Evolutionary conservation across 2,329 filamentous ascomycete genomes (phyloP), one percentile per base, ranked within the genome.

Genomic region (Xylariaceae sp.): DNA sequence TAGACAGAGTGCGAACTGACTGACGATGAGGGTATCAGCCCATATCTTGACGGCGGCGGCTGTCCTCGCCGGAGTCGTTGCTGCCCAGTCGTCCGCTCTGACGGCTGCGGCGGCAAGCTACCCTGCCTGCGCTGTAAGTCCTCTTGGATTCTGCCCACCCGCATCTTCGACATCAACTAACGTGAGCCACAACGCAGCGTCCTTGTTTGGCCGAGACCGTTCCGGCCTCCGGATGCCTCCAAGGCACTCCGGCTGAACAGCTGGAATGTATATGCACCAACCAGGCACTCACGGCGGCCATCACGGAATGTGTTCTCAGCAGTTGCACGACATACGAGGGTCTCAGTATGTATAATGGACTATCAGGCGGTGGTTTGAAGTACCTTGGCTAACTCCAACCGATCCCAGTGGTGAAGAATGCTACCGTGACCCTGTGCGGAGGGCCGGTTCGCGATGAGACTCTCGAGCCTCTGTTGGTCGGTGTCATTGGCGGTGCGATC

Each of bases 401-500:
- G 17, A 10, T 28, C n/a, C 22, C 36, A 54, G 51, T 48, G 47
- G 41, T 49, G 18, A 55, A 59, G 48, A 59, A 59, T 18, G 48
- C 19, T 12, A 54, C 54, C 14, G 18, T 50, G 39, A 54, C 42
- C 16, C 47, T 54, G 45, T 59, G 56, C 54, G 51, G 46, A 39
- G 31, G 16, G 6, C 41, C 43, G 9, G 33, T 48, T 12, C 54
- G 56, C 3, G 51, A 59, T 33, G 43, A 56, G n/a, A 45, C 31
- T 12, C 16, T 33, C 12, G 51, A 22, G 6, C 54, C 56, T 2
- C 48, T 57, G 18, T 42, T 54, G 10, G 47, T 57, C 43, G 55
- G 51, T 31, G 50, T 59, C 47, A 53, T 54, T 34, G 51, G 51
- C 14, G 57, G 57, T 16, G 54, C 48, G 12, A 22, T 59, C 14